Evolutionary conservation across 2,329 filamentous ascomycete genomes (phyloP).

Genomic region (Cladosporium velox): DNA sequence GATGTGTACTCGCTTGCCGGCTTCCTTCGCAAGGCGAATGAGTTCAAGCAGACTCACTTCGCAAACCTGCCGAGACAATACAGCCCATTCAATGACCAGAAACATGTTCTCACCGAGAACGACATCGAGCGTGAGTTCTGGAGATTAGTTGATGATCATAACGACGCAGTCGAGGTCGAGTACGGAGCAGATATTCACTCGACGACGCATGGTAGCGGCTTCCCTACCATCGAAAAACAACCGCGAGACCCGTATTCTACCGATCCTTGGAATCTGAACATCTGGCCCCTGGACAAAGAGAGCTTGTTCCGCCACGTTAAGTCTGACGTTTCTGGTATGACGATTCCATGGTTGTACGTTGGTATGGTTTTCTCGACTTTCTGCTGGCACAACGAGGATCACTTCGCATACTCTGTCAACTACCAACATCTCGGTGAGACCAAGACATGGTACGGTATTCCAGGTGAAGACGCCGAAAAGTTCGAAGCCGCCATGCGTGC

Average conservation of each 20-base stretch:
- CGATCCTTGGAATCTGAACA: slow-evolving; percentile 94
- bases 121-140: slow-evolving; percentile 97
- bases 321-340: slow-evolving; percentile 98
- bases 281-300: slow-evolving; percentile 84
- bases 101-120: slow-evolving; percentile 83
- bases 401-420: slow-evolving; percentile 96
- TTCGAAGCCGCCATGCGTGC: slow-evolving; percentile 95
- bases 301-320: slow-evolving; percentile 97
- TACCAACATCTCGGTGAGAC: slow-evolving; percentile 98
- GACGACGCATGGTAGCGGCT: slow-evolving; percentile 95
- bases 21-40: slow-evolving; percentile 93
- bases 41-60: slow-evolving; percentile 94
- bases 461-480: slow-evolving; percentile 86
- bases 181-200: slow-evolving; percentile 98
- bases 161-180: slow-evolving; percentile 95
- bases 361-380: slow-evolving; percentile 99
- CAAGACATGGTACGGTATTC: slow-evolving; percentile 99
- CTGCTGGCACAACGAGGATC: slow-evolving; percentile 99
- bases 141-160: slow-evolving; percentile 88
- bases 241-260: slow-evolving; percentile 83
- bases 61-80: slow-evolving; percentile 61
- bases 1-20: slow-evolving; percentile 92
- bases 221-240: slow-evolving; percentile 89
- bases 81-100: slow-evolving; percentile 78
- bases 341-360: slow-evolving; percentile 97